Evolutionary conservation across 441 rosid genomes (phyloP), one percentile per base, ranked within the genome.

Genomic region (Rhodomyrtus psidioides): DNA sequence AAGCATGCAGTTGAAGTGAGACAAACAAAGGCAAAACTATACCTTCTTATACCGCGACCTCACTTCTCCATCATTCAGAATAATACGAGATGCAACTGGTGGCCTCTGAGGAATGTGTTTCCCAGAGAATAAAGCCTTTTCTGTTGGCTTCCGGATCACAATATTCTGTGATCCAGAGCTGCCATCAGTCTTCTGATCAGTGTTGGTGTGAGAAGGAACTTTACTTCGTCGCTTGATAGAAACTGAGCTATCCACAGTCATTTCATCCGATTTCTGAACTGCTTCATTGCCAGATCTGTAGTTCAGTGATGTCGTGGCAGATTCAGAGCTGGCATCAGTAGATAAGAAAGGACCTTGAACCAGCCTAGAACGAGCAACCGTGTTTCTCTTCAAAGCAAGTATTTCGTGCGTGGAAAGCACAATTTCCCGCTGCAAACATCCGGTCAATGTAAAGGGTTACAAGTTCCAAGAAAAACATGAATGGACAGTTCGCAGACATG

Each of bases 261-360:
- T 89, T 88, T 98, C 99, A 92, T 96, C 98, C 24, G 98, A 98
- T 87, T 93, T 94, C 90, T 97, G 98, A 82, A 93, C 87, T 42
- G 96, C 93, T 90, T 95, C 98, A 70, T 93, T 94, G 90, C 94
- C 94, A 53, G 98, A 96, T 86, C 86, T 58, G 53, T 82, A 92
- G 90, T 88, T 95, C 27, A 96, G 91, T 74, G 99, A 96, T 54
- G 99, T 96, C 21, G 99, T 96, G 56, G 98, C 99, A 14, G 99
- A 98, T 90, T 96, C 99, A 34, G 98, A 95, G 83, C 98, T 95
- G 85, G 90, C 92, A 62, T 95, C 97, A 2, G 93, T 90, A 83
- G 55, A 94, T 82, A 91, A 88, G 88, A 91, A 91, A 46, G 94
- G 91, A 84, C 89, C 91, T n/a, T 89, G 95, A 65, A 88, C 90